Conservation (phyloP, 257 asterid genomes). For the Phtheirospermum japonicum region DNA sequence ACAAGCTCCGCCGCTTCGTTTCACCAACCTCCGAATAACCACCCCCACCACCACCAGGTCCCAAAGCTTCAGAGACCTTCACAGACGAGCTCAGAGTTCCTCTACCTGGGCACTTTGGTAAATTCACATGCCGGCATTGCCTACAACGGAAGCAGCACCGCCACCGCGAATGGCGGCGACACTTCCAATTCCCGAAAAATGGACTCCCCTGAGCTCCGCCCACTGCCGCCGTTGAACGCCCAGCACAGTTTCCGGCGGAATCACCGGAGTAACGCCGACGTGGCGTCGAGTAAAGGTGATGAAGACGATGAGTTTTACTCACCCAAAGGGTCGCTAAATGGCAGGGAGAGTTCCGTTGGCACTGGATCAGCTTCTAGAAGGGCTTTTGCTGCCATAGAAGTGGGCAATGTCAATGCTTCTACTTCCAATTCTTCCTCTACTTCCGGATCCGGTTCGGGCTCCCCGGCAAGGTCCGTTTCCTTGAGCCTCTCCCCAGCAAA, state of each 20-base stretch:
- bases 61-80: conserved; percentile 86
- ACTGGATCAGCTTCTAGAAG: conserved; percentile 77
- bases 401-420: conserved; percentile 42
- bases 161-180: background rate
- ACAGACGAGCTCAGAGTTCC: conserved; percentile 82
- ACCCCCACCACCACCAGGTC: conserved; percentile 20
- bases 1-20: conserved; percentile 29
- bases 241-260: conserved; percentile 38
- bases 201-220: conserved; percentile 92
- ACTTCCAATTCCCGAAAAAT: conserved; percentile 42
- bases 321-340: conserved; percentile 73
- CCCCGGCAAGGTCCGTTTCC: conserved; percentile 83
- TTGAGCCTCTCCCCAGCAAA: conserved; percentile 72
- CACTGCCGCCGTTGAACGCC: conserved; percentile 65
- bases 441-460: conserved; percentile 68
- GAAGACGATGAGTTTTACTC: conserved; percentile 84
- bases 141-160: conserved; percentile 30
- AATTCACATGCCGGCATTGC: conserved; percentile 51
- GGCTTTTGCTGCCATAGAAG: conserved; percentile 54
- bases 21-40: conserved; percentile 29
- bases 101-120: conserved; percentile 85
- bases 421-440: conserved; percentile 65
- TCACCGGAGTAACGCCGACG: conserved; percentile 37
- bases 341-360: conserved; percentile 64
- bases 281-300: conserved; percentile 47